Percentiles rank a stretch among this genome's conserved stretches.
Evolutionary conservation across 2,329 filamentous ascomycete genomes (phyloP).

Genomic region (Colletotrichum tofieldiae): DNA sequence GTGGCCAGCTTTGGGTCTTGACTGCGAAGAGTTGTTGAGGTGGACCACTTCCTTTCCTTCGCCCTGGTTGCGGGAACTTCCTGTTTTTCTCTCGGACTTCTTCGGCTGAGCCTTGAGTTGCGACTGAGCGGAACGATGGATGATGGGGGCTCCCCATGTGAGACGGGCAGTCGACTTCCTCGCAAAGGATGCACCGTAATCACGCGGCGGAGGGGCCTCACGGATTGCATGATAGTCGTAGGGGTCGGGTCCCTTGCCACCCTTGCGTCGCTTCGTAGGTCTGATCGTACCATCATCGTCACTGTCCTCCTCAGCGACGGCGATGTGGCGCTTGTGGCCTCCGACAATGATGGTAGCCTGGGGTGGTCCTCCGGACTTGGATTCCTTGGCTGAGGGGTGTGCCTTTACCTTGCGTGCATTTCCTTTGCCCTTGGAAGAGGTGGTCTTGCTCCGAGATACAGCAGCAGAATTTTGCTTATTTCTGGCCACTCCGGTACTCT

Average conservation of each 20-base stretch:
- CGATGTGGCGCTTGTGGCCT: slow-evolving; percentile 12
- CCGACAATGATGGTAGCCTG: neutral
- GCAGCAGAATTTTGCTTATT: slow-evolving; percentile 5
- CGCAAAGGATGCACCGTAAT: slow-evolving; percentile 27
- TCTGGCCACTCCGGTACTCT: neutral
- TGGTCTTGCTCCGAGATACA: neutral
- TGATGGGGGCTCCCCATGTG: slow-evolving; percentile 28
- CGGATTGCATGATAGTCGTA: slow-evolving; percentile 9
- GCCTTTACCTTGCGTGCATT: neutral
- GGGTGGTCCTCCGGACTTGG: neutral
- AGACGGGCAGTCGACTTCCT: slow-evolving; percentile 32
- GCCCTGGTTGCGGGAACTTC: neutral
- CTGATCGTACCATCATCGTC: slow-evolving; percentile 28
- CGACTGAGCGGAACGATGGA: neutral
- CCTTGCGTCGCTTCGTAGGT: slow-evolving; percentile 10
- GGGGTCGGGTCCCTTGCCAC: neutral
- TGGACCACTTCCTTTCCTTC: slow-evolving; percentile 1
- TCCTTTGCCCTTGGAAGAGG: neutral
- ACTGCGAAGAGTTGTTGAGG: neutral
- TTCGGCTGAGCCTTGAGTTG: neutral
- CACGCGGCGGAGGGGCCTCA: slow-evolving; percentile 25
- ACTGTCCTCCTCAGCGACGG: slow-evolving; percentile 6
- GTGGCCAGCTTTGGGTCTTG: neutral
- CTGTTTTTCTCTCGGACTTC: neutral
- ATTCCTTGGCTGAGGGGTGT: neutral